Base-by-base conservation (phyloP, 805 yeast species). In the Myxozyma mucilagina region DNA sequence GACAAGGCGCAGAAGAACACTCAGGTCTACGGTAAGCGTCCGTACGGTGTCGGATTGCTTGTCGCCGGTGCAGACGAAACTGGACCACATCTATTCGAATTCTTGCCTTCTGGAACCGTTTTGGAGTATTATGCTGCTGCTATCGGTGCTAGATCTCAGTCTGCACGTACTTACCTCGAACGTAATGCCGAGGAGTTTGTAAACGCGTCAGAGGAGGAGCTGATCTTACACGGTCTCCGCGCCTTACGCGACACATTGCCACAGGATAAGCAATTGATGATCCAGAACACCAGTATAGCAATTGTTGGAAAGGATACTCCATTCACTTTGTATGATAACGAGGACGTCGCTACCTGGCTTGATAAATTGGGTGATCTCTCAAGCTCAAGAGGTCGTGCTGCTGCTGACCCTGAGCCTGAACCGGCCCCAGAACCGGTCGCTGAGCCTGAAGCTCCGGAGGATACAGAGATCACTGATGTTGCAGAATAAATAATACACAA, bases 101-200 rank as follows among this genome's bases (percentile, higher is more conserved):
- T 94, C 76, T 93, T 89, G 73, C 99, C 99, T 16, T 87, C 96
- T 8, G 99, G 99, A 1, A 86, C 93, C 31, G 94, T 88, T 24
- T 79, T 91, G 70, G 98, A 94, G 75, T 89, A 92, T 73, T 84
- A 82, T 68, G 98, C 97, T 39, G 86, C 97, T 11, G 96, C 99
- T 41, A 90, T 94, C 71, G 99, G 99, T 50, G 98, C 99, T 9
- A 84, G 99, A 73, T 93, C 98, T 1, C 99, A 94, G 77, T 98
- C 98, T 53, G 97, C 97, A 14, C 85, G 96, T 78, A 94, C 99
- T 1, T 94, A 90, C 69, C 78, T 94, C 72, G 99, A 94, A 76
- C 86, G 97, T 72, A 87, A 87, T 68, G 80, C 86, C 72, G 90
- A 89, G 41, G 78, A 79, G 35, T 89, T 90, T 68, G 77, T 84